These are phyloP conservation scores for Potentilla sterilis DNA, from an alignment of 306 rosid genomes.

Conservation along the genomic window DNA sequence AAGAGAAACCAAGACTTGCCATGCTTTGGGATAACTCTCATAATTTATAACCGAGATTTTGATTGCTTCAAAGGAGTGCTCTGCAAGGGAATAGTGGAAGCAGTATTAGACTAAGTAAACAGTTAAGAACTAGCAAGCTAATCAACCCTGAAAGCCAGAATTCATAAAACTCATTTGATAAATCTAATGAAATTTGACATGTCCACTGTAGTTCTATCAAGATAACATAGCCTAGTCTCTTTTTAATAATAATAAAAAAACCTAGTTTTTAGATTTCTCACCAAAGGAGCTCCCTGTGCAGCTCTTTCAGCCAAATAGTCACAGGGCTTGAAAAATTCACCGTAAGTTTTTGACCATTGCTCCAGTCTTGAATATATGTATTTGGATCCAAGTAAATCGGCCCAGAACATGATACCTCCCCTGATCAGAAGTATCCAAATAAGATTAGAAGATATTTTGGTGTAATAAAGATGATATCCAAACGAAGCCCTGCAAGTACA, in stretches of 20 bases:
- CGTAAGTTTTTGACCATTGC: constrained; percentile 73
- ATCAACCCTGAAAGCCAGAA: background rate
- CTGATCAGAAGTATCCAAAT: constrained; percentile 41
- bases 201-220: background rate
- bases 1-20: background rate
- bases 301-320: constrained; percentile 90
- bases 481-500: constrained; percentile 11
- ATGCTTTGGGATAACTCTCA: background rate
- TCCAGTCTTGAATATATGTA: constrained; percentile 77
- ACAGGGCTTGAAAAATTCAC: constrained; percentile 91
- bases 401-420: constrained; percentile 98
- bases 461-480: constrained; percentile 3
- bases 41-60: constrained; percentile 38
- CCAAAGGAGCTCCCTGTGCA: constrained; percentile 77
- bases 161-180: background rate
- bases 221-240: background rate
- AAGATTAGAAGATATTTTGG: constrained; percentile 17
- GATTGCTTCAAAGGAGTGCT: constrained; percentile 34
- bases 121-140: background rate
- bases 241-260: too few relatives aligned
- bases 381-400: constrained; percentile 85
- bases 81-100: constrained; percentile 34
- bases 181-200: background rate
- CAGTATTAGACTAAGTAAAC: background rate
- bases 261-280: constrained; percentile 34